Conservation (phyloP, 805 yeast species). For the Ogataea naganishii region DNA sequence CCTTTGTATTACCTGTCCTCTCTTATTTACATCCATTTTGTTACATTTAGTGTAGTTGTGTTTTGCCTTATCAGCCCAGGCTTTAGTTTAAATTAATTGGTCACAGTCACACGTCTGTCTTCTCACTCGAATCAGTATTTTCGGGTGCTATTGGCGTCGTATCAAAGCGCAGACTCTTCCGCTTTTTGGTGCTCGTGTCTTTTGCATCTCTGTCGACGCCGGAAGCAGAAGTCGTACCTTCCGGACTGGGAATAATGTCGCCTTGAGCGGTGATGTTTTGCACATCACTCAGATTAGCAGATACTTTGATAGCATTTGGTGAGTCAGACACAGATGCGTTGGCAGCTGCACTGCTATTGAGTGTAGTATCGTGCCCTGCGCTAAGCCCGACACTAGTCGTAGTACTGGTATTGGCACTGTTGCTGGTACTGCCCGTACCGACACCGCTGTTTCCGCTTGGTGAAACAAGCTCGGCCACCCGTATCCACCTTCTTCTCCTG, state of each 20-base stretch:
- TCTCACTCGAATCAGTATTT: background rate
- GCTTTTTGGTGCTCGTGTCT: slow-evolving; percentile 8
- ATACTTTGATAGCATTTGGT: slow-evolving; percentile 5
- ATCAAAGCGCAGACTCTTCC: slow-evolving; percentile 21
- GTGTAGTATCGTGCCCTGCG: slow-evolving; percentile 1
- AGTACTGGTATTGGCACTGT: background rate
- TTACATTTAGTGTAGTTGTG: background rate
- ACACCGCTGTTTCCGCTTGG: slow-evolving; percentile 5
- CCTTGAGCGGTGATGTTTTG: slow-evolving; percentile 17
- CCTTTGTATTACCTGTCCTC: background rate
- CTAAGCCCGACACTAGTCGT: background rate
- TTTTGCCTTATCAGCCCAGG: background rate
- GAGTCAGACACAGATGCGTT: slow-evolving; percentile 7
- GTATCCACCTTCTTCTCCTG: slow-evolving; percentile 90
- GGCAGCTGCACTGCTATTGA: slow-evolving; percentile 1
- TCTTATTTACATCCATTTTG: background rate
- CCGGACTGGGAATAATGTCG: no score
- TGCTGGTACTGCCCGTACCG: background rate
- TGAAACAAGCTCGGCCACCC: slow-evolving; percentile 80
- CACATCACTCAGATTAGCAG: slow-evolving; percentile 10
- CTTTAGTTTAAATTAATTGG: background rate
- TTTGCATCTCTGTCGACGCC: slow-evolving; percentile 4
- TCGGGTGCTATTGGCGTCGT: slow-evolving; percentile 10
- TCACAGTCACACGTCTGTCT: background rate
- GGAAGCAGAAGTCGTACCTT: slow-evolving; percentile 9